Evolutionary conservation across 1,284 basidiomycete species (phyloP).

Genomic region (Gomphus sp.): DNA sequence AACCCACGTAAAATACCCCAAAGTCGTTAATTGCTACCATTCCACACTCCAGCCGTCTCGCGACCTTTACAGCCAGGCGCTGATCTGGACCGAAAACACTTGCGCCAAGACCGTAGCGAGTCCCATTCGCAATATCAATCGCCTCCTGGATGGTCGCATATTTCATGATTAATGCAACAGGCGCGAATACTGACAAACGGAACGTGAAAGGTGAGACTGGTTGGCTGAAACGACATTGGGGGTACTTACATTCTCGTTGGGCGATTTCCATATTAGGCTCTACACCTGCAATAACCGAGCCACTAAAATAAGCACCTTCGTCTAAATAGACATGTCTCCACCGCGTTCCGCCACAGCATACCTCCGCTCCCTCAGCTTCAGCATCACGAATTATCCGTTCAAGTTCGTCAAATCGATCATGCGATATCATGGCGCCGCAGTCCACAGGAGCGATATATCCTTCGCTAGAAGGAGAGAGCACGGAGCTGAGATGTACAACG

Average conservation of each 20-base stretch:
- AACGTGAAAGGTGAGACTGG: neutral
- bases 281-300: slow-evolving; percentile 83
- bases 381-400: slow-evolving; percentile 68
- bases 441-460: slow-evolving; percentile 67
- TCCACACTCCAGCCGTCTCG: slow-evolving; percentile 75
- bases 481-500: slow-evolving; percentile 31
- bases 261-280: slow-evolving; percentile 69
- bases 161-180: slow-evolving; percentile 76
- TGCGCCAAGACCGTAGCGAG: slow-evolving; percentile 87
- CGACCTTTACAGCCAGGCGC: slow-evolving; percentile 67
- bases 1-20: slow-evolving; percentile 81
- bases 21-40: slow-evolving; percentile 98
- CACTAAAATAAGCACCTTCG: slow-evolving; percentile 74
- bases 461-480: slow-evolving; percentile 50
- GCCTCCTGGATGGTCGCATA: slow-evolving; percentile 79
- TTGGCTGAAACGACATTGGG: neutral
- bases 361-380: slow-evolving; percentile 58
- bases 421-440: slow-evolving; percentile 74
- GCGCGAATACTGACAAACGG: slow-evolving; percentile 66
- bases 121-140: slow-evolving; percentile 78
- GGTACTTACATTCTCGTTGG: slow-evolving; percentile 61
- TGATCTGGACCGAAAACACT: slow-evolving; percentile 88
- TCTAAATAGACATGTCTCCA: slow-evolving; percentile 59
- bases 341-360: slow-evolving; percentile 59
- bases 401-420: slow-evolving; percentile 59